Evolutionary conservation across 2,329 filamentous ascomycete species (phyloP), one percentile per base, ranked within the genome.

Genomic region (Shiraia bambusicola): DNA sequence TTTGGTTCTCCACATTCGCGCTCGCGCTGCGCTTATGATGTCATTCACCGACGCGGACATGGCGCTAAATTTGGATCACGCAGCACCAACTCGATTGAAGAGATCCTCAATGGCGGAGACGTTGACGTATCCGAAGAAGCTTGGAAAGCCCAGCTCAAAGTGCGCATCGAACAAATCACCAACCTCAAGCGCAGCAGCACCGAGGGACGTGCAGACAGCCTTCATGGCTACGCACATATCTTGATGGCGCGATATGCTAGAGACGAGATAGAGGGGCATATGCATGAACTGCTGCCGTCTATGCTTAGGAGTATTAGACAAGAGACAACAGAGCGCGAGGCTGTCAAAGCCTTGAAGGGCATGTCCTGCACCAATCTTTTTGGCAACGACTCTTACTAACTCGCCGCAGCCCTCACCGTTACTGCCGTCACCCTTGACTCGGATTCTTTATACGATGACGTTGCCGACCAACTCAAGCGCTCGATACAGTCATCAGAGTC

Each of bases 121-220:
- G 69, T 76, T 17, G 66, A 75, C 13, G 66, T 70, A 10, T 70
- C 75, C 34, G 57, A 64, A 29, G 76, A 77, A 17, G 72, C 73
- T 14, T 87, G 86, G 79, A 78, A 82, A 32, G 71, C 79, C 12
- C 77, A 81, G 42, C 70, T 91, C 25, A 73, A 77, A 19, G 78
- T 83, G 48, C 80, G 84, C 43, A 82, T 94, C 49, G 76, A 84
- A 34, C 82, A 87, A 53, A 79, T 95, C 19, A 76, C 85, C 40
- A 82, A 87, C 54, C 83, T 87, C 57, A 95, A 94, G 75, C 82
- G 85, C 52, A 88, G 84, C 67, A 89, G 83, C 52, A 80, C 78
- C 16, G 80, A 87, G 49, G 81, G 82, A 15, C 81, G 89, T 37
- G 85, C 89, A 57, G 75, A 80, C 28, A 78, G 77, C 22, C 72